Evolutionary conservation across 192 early-diverging fungal genomes (phyloP), one percentile per base, ranked within the genome.

Genomic region (Thamnidium elegans): DNA sequence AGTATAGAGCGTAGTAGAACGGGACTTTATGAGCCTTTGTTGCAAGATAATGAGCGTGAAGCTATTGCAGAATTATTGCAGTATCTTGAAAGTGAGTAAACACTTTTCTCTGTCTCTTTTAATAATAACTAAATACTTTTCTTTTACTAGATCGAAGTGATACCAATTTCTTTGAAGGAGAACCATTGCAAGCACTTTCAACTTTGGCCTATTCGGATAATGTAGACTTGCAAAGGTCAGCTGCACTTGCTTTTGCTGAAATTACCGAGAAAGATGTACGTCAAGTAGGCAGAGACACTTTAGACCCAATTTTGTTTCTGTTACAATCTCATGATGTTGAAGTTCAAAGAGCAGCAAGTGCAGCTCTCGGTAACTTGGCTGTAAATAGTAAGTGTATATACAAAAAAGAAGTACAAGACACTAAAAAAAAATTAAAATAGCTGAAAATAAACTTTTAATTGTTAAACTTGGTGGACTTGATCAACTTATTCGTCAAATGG

Each of bases 331-430:
- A 85, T 62, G 90, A 94, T 73, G 83, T 89, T 21, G 89, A 94
- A 63, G 91, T 93, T 46, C 92, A 94, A 75, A 77, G 90, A 71
- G 86, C 86, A 13, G 91, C 92, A 15, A 91, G 90, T 31, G 91
- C 93, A 3, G 92, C 93, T 20, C 76, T 95, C 44, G 93, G 93
- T n/a, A 95, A 94, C 73, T 73, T 95, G 77, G 92, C 90, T 45
- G 87, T 89, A n/a, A 79, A 86, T 62, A 74, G 86, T 89, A 82
- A 76, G 17, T 6, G 48, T 26, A 59, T 36, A 4, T 36, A 36
- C 7, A 65, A n/a, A 21, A 48, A 48, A 19, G 4, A 15, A 26
- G 26, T 26, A 26, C 26, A 26, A 2, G 26, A 26, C 26, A 26
- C 26, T 26, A 26, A 26, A 26, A 26, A 48, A 48, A 15, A 17